Conservation (phyloP, 352 stramenopile genomes). For the Phytophthora idaei region DNA sequence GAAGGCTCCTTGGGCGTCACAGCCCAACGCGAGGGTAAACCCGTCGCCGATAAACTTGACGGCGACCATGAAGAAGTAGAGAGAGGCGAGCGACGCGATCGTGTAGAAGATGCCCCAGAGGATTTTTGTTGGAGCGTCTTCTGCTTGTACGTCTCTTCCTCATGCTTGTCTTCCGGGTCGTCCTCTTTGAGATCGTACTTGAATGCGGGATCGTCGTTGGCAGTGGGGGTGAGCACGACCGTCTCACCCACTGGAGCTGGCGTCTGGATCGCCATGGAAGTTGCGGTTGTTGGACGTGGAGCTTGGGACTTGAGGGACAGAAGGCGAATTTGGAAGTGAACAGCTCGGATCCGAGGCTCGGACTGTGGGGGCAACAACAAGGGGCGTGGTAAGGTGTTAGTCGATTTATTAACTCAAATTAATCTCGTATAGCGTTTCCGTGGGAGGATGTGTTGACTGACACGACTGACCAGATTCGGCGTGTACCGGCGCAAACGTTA, state of each 20-base stretch:
- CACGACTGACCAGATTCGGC: conserved; percentile 17
- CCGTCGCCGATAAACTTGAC: conserved; percentile 73
- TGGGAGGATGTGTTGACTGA: conserved; percentile 10
- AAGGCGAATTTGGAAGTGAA: conserved; percentile 29
- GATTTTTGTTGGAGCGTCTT: conserved; percentile 37
- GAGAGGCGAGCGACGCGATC: conserved; percentile 42
- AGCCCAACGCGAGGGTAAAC: conserved; percentile 72
- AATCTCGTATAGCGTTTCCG: conserved; percentile 13
- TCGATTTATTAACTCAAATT: conserved; percentile 18
- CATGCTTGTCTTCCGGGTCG: conserved; percentile 15
- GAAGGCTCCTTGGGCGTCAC: conserved; percentile 60
- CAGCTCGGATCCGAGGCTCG: neutral
- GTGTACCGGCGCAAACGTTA: conserved; percentile 9
- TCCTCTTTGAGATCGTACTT: conserved; percentile 26
- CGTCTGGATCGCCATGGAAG: conserved; percentile 17
- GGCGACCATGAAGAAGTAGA: conserved; percentile 83
- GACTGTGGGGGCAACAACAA: neutral
- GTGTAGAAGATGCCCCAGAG: conserved; percentile 36
- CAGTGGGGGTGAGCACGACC: conserved; percentile 21
- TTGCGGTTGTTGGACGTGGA: neutral
- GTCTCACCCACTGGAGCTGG: conserved; percentile 4
- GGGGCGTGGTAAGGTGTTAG: conserved; percentile 14
- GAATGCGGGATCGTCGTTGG: conserved; percentile 13
- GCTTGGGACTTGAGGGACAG: conserved; percentile 13
- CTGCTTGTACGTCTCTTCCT: conserved; percentile 28